Evolutionary conservation across 257 asterid species (phyloP), one percentile per base, ranked within the genome.

Genomic region (Solanum tarapatanum): DNA sequence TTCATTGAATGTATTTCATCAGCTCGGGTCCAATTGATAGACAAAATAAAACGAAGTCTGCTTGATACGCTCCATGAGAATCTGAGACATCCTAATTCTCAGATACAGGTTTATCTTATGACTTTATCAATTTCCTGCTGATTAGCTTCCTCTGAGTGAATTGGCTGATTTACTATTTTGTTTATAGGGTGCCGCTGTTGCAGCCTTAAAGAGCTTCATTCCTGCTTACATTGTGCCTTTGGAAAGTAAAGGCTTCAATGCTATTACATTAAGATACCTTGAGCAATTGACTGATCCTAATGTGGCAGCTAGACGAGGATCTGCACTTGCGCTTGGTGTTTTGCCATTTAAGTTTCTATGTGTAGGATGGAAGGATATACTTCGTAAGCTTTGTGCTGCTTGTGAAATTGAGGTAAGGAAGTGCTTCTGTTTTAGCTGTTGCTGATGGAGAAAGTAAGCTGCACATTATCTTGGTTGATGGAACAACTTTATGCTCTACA

Each of bases 271-370:
- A 66, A 94, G 93, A 89, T 94, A 94, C 92, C 95, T 94, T 87
- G 93, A 92, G 87, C 98, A 94, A 89, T 92, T 95, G 92, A 88
- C 91, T 83, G 99, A 97, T 91, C 93, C 94, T 87, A 97, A 95
- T 91, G 96, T 93, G 76, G 99, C 99, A 90, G 97, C 96, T 87
- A 93, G 99, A 90, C 92, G 99, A 89, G 99, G 99, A 87, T 94
- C 99, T 80, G 94, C 99, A 82, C 95, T 97, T 21, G 98, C 96
- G 19, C 89, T 97, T 70, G 98, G 99, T 86, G 90, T 93, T 80
- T 91, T 97, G 90, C 99, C 99, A 84, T 90, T 88, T 82, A 94
- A 93, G 60, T 91, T 93, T 91, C 93, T 95, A 87, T 93, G 92
- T 86, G 91, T 88, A 89, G 94, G 89, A 86, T 95, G 99, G 99